phyloP scores from a whole-genome alignment of 345 rosid species.

The Eucalyptus erythrocorys region DNA sequence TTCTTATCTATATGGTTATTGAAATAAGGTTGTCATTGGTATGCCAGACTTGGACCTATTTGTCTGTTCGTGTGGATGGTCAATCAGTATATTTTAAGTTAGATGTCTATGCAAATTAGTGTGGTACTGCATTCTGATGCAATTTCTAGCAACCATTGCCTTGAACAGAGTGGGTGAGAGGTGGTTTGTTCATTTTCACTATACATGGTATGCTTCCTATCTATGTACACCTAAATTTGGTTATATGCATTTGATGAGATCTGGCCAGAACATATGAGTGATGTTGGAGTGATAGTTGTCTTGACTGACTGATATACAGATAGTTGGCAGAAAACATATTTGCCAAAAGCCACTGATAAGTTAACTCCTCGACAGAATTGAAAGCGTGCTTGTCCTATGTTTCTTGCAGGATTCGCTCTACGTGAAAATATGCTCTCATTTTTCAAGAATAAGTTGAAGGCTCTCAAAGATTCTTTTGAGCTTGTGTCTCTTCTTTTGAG shows the following conservation, averaged over 20 bases:
- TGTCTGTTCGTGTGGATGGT: background rate
- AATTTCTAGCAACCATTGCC: background rate
- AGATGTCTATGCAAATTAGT: background rate
- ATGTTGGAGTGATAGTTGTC: background rate
- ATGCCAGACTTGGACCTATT: background rate
- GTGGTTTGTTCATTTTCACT: background rate
- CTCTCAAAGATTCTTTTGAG: background rate
- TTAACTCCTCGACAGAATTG: background rate
- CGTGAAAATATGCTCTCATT: background rate
- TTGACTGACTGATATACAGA: background rate
- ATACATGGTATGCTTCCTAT: background rate
- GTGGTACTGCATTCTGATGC: background rate
- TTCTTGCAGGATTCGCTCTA: background rate
- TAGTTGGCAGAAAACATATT: background rate
- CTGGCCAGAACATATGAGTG: background rate
- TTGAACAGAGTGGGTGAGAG: background rate
- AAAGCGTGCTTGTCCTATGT: background rate
- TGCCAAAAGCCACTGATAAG: background rate
- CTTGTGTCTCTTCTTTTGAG: background rate
- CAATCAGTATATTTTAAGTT: background rate
- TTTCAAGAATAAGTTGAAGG: background rate
- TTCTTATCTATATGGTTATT: background rate
- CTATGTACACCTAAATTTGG: background rate
- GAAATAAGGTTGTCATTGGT: background rate
- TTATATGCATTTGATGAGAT: background rate